Evolutionary conservation across 257 asterid genomes (phyloP).

Genomic region (Forsythia suspensa): DNA sequence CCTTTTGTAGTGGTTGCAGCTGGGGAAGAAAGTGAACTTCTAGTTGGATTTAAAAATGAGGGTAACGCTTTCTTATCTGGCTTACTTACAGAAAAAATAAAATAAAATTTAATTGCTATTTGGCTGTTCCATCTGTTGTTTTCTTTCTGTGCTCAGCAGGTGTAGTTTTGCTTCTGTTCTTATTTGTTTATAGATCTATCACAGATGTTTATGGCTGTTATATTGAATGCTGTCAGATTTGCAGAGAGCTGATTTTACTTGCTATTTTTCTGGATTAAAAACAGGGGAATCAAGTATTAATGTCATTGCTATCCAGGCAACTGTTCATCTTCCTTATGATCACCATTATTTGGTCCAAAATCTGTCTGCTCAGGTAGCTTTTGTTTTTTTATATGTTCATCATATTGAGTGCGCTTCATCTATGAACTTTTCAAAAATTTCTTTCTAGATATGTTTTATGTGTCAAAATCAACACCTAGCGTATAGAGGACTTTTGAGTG

Average conservation of each 20-base stretch:
- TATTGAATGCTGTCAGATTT: neutral
- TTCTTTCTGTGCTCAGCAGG: neutral
- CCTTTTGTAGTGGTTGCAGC: slow-evolving; percentile 65
- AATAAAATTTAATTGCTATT: neutral
- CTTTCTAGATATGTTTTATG: neutral
- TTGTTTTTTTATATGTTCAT: slow-evolving; percentile 13
- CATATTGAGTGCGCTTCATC: neutral
- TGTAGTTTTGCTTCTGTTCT: neutral
- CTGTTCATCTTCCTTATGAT: slow-evolving; percentile 82
- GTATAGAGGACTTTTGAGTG: neutral
- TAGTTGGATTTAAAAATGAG: slow-evolving; percentile 85
- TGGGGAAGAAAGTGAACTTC: slow-evolving; percentile 88
- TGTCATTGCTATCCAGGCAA: slow-evolving; percentile 82
- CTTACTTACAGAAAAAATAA: neutral
- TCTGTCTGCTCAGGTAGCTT: slow-evolving; percentile 77
- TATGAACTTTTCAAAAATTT: neutral
- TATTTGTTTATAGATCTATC: neutral
- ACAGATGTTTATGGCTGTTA: slow-evolving; percentile 1
- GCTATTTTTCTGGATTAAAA: slow-evolving; percentile 13
- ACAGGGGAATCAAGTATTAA: slow-evolving; percentile 71
- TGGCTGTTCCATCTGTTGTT: neutral
- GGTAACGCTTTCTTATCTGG: slow-evolving; percentile 45
- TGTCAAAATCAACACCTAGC: neutral
- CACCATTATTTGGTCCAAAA: slow-evolving; percentile 82
- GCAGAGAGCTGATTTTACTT: slow-evolving; percentile 21